Evolutionary conservation across 2,329 filamentous ascomycete genomes (phyloP).

Genomic region (Alternaria novae-zelandiae): DNA sequence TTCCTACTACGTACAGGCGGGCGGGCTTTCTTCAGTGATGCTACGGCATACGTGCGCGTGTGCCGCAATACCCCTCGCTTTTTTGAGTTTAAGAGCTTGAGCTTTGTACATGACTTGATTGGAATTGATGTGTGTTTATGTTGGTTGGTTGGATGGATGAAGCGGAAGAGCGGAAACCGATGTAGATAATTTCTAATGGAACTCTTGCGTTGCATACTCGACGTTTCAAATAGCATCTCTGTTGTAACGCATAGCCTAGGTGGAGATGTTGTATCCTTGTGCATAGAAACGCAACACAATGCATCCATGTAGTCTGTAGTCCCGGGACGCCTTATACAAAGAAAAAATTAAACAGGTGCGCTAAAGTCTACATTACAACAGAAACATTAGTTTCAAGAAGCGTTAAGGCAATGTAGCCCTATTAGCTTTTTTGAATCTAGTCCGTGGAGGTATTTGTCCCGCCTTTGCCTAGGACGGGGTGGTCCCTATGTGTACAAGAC

Average conservation of each 20-base stretch:
- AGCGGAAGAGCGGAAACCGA: not conserved
- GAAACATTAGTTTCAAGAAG: too few species aligned
- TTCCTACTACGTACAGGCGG: not conserved
- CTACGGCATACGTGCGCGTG: not conserved
- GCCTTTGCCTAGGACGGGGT: too few species aligned
- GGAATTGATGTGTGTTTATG: not conserved
- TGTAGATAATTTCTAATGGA: constrained; percentile 1
- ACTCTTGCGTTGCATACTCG: not conserved
- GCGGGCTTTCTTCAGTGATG: not conserved
- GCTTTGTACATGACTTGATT: not conserved
- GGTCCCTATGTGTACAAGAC: not conserved
- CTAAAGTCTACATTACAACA: too few species aligned
- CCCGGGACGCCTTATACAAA: too few species aligned
- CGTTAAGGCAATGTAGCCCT: too few species aligned
- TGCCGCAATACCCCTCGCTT: not conserved
- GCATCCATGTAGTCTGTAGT: not conserved
- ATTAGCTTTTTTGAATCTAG: too few species aligned
- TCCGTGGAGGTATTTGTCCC: too few species aligned
- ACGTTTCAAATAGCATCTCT: not conserved
- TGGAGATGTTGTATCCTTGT: not conserved
- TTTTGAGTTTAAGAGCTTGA: not conserved
- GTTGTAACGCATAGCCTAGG: not conserved
- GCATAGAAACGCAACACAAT: not conserved
- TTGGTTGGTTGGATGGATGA: not conserved
- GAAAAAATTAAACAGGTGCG: too few species aligned